Evolutionary conservation across 208 protist genomes (phyloP), one percentile per base, ranked within the genome.

Genomic region (Trypanosoma rangeli): DNA sequence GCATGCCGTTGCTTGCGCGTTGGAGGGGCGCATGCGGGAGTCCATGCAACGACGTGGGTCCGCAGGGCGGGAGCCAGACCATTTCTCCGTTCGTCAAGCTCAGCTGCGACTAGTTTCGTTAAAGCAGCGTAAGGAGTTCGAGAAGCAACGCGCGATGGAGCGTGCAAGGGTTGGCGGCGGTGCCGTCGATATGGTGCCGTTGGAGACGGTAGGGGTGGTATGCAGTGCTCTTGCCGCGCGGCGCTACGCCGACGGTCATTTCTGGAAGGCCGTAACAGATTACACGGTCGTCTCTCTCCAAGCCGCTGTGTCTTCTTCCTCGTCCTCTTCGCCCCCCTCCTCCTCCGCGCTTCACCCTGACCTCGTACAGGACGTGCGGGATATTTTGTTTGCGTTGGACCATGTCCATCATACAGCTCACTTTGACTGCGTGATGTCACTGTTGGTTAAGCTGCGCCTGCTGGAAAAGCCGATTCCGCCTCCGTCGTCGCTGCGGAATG

Each of bases 331-430:
- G 20, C 5, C 46, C 26, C 15, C 42, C n/a, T 24, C 49, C 49
- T 1, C 16, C 26, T 53, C 37, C 9, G 3, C 57, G 20, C 5
- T 20, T 49, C 16, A 10, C 16, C 15, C 26, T 37, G 13, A 61
- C 46, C 46, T 86, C 1, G 39, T 87, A 42, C 42, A 46, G 15
- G 76, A 88, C 39, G 64, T 85, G 62, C 79, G 84, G 1, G 75
- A 91, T 62, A 70, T 95, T 58, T 67, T 73, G 65, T 95, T 94
- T 79, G 87, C 90, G 9, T 56, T 92, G 13, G 84, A 93, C 57
- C 81, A 83, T 46, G 86, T 84, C 15, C 64, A 76, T 24, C 79
- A 74, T 22, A 35, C 12, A 5, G n/a, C 16, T 15, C 58, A 65
- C 7, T 95, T 91, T 69, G 79, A 92, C 52, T 20, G n/a, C 29